Evolutionary conservation across 352 stramenopile species (phyloP), one percentile per base, ranked within the genome.

Genomic region (Pythium dissimile): DNA sequence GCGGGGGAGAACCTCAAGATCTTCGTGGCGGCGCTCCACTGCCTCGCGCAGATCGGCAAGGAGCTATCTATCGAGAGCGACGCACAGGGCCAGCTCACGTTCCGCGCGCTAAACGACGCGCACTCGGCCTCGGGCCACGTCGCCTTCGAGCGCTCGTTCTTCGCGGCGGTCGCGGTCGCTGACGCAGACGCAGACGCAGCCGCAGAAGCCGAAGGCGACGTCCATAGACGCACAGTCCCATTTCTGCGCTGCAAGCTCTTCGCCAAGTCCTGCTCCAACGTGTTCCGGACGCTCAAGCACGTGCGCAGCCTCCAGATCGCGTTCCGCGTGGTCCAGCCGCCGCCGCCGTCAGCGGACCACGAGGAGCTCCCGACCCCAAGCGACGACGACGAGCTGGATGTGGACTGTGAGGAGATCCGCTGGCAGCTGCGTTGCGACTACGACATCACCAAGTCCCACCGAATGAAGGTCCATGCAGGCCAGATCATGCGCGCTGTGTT

Each of bases 381-480:
- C 30, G 54, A 70, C 11, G 54, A 64, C 15, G 34, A 74, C n/a
- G 80, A 88, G 52, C 55, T 83, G 23, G 78, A 88, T 18, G 34
- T 84, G 16, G 77, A 89, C 55, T 89, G 76, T 45, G 62, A 77
- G 34, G 75, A 89, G 64, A 62, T 94, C 44, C 67, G 64, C 43
- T 94, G 84, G 80, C 65, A 65, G 0, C 64, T 94, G 50, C 60
- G 67, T 37, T 94, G 85, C 64, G 85, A 92, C 66, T 88, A 86
- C n/a, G 79, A 88, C 53, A 86, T 94, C 66, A 90, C 83, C 28
- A 94, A 94, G 73, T 92, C 81, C 20, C 83, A 94, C 59, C 70
- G 77, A 54, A 92, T 92, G 71, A 88, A 90, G 48, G 80, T 91
- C 32, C 80, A 87, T 55, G 50, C 69, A n/a, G 84, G 75, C 45